Evolutionary conservation across 495 filamentous ascomycete species (phyloP), one percentile per base, ranked within the genome.

Genomic region (Thozetella sp.): DNA sequence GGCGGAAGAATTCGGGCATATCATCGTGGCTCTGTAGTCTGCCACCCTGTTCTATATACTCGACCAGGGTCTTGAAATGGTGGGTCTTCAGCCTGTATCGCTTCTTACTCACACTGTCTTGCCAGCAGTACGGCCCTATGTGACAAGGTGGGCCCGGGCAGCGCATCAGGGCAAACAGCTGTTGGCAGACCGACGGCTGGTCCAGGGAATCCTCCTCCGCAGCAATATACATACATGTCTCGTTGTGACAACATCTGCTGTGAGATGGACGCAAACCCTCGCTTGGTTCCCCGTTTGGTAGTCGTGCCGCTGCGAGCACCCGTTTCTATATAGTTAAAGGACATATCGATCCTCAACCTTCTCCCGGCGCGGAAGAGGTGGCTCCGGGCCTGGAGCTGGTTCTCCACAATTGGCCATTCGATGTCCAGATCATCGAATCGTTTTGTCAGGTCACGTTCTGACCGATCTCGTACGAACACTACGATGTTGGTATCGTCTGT

Each of bases 161-260:
- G 34, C 63, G 64, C 60, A 75, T 67, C 26, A 67, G 56, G 37
- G 34, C 68, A 53, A 73, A 77, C 6, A 77, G 62, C 55, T 63
- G 60, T 22, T 61, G 57, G 67, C 64, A 77, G 22, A 69, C 45
- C 17, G 63, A 54, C 15, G 55, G 27, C 22, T 65, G 12, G 2
- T 69, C 69, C 17, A 61, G 70, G 26, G 55, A 53, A 13, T 66
- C 11, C 40, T 74, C 45, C 19, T 71, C 67, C 0, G 65, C 61
- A 66, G 68, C 62, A 45, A 54, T 22, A 17, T 73, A 55, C 59
- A 22, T 23, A 56, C 30, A 45, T n/a, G 62, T 56, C 45, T 51
- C 56, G 51, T 58, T 48, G 54, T 48, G 45, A 53, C 13, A 46
- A 43, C n/a, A 10, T 57, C 48, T 55, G 52, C 11, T 25, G 23